Conservation (phyloP, 1,284 basidiomycete genomes). For the Coriolopsis trogii region DNA sequence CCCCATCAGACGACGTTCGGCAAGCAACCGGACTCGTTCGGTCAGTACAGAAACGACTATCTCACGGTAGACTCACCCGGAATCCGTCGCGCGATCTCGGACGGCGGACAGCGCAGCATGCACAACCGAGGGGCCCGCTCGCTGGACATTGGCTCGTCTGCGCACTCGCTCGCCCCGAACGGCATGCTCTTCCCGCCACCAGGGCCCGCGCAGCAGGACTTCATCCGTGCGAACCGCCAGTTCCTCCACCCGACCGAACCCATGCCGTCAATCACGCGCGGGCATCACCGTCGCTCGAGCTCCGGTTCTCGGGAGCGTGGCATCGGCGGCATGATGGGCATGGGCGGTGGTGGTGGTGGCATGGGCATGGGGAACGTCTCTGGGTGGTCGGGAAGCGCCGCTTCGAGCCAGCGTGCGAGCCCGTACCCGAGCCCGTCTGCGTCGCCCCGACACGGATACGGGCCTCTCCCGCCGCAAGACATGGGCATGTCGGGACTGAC, state of each 20-base stretch:
- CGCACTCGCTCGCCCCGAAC: slow-evolving; percentile 18
- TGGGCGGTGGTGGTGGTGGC: slow-evolving; percentile 14
- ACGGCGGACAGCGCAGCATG: slow-evolving; percentile 39
- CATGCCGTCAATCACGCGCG: slow-evolving; percentile 41
- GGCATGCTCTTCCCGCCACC: slow-evolving; percentile 38
- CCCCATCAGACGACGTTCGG: slow-evolving; percentile 35
- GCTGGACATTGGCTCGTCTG: slow-evolving; percentile 26
- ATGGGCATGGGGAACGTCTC: slow-evolving; percentile 27
- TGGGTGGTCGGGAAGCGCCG: slow-evolving; percentile 32
- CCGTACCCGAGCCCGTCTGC: slow-evolving; percentile 64
- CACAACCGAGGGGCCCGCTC: slow-evolving; percentile 30
- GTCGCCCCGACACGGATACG: slow-evolving; percentile 40
- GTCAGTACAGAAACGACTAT: slow-evolving; percentile 38
- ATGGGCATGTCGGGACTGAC: slow-evolving; percentile 24
- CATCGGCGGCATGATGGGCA: slow-evolving; percentile 16
- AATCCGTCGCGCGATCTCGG: slow-evolving; percentile 49
- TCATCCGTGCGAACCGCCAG: slow-evolving; percentile 40
- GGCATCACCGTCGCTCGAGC: slow-evolving; percentile 60
- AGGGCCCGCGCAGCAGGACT: slow-evolving; percentile 46
- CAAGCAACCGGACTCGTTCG: slow-evolving; percentile 32
- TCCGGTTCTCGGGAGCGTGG: slow-evolving; percentile 54
- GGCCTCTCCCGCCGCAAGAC: slow-evolving; percentile 33
- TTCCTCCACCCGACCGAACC: slow-evolving; percentile 47
- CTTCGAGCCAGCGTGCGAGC: slow-evolving; percentile 40
- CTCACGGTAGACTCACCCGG: slow-evolving; percentile 47